phyloP scores from a whole-genome alignment of 345 rosid species.

The Hevea brasiliensis region DNA sequence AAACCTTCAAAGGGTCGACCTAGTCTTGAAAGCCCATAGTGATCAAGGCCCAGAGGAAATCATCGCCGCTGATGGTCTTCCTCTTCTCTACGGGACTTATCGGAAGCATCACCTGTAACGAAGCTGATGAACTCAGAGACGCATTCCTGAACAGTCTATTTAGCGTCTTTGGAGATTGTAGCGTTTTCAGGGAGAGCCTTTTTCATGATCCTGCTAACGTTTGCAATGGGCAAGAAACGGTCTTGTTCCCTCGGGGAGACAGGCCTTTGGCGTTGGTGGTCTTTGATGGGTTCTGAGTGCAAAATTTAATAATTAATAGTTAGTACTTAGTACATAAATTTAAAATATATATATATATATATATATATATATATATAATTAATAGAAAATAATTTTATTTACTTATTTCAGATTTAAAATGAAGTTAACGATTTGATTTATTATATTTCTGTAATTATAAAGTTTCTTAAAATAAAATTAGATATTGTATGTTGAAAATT shows the following conservation, averaged over 20 bases:
- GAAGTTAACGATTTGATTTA: no score
- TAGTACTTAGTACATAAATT: no score
- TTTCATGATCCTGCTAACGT: constrained; percentile 29
- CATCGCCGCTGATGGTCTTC: constrained; percentile 29
- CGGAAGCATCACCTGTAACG: constrained; percentile 27
- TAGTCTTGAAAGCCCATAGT: constrained; percentile 24
- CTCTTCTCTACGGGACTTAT: constrained; percentile 27
- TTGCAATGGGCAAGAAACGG: constrained; percentile 25
- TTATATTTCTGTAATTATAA: no score
- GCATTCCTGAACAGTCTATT: constrained; percentile 26
- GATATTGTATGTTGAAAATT: no score
- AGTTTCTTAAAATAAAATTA: no score
- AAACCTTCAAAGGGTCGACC: constrained; percentile 22
- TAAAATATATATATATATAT: no score
- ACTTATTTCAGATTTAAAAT: no score
- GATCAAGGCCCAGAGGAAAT: constrained; percentile 28
- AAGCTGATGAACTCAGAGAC: constrained; percentile 33
- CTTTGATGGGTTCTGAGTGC: no score
- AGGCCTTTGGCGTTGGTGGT: neutral
- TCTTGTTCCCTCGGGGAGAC: constrained; percentile 21
- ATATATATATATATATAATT: no score
- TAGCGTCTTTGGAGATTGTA: constrained; percentile 29
- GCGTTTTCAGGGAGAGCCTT: constrained; percentile 24
- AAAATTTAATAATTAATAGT: no score
- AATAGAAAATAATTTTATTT: no score